Conservation (phyloP, 306 rosid genomes). For the Cicer chorassanicum region DNA sequence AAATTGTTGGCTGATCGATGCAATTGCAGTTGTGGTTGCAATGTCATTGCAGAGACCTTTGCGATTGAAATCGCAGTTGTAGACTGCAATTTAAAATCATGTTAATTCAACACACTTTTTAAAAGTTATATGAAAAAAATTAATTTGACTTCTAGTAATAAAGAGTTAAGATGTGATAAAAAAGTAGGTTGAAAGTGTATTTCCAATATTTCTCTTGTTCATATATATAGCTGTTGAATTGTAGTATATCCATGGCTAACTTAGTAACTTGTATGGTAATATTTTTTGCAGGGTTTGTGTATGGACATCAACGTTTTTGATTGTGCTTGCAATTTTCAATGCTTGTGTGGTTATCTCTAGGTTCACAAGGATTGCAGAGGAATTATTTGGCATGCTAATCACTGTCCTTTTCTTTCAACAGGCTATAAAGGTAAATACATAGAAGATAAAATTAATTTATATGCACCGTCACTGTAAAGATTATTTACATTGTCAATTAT, state of each 20-base stretch:
- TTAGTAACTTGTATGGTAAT: slow-evolving; percentile 22
- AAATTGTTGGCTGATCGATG: too few species aligned
- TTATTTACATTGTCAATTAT: too few species aligned
- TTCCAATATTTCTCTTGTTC: background rate
- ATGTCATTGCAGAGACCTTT: background rate
- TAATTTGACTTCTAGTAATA: too few species aligned
- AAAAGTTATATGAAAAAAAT: background rate
- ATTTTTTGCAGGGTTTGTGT: slow-evolving; percentile 78
- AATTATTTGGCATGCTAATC: slow-evolving; percentile 87
- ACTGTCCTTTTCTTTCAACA: slow-evolving; percentile 83
- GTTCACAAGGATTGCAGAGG: slow-evolving; percentile 88
- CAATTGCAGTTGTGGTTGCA: background rate
- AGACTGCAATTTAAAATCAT: background rate
- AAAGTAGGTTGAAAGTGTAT: background rate
- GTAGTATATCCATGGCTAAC: background rate
- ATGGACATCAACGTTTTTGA: slow-evolving; percentile 76
- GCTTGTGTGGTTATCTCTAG: slow-evolving; percentile 68
- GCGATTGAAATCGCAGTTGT: background rate
- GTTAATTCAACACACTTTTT: background rate
- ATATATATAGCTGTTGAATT: background rate
- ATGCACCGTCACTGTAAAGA: too few species aligned
- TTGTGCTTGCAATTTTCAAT: slow-evolving; percentile 76
- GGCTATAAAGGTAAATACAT: slow-evolving; percentile 67
- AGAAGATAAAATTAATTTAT: too few species aligned
- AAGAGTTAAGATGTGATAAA: background rate